These are phyloP conservation scores for Acorus calamus DNA, from an alignment of 106 monocot species.

Conservation along the genomic window DNA sequence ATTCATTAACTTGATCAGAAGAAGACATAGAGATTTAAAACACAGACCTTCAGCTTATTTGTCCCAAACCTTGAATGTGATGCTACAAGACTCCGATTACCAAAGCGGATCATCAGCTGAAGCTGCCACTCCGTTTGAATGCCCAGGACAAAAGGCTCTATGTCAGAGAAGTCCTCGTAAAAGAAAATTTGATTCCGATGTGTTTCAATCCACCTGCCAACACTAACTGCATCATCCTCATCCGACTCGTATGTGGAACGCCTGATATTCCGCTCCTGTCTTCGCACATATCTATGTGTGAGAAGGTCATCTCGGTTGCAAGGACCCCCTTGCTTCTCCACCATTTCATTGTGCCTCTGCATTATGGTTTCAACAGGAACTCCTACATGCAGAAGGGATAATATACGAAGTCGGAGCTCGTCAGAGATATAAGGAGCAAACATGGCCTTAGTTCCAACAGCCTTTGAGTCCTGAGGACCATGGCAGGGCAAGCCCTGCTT, in stretches of 20 bases:
- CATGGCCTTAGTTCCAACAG: constrained; percentile 80
- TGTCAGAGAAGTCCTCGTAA: constrained; percentile 78
- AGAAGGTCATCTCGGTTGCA: constrained; percentile 92
- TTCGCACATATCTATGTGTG: constrained; percentile 79
- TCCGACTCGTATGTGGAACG: constrained; percentile 76
- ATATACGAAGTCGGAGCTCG: constrained; percentile 73
- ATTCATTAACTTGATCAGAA: constrained; percentile 1
- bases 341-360: constrained; percentile 79
- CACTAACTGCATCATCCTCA: constrained; percentile 57
- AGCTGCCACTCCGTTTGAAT: constrained; percentile 97
- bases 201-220: constrained; percentile 61
- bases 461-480: constrained; percentile 67
- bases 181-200: constrained; percentile 62
- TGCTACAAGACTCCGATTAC: constrained; percentile 62
- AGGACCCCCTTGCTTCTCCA: constrained; percentile 86
- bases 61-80: constrained; percentile 83
- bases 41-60: constrained; percentile 74
- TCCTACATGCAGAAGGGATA: constrained; percentile 77
- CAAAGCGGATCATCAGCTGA: constrained; percentile 84
- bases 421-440: constrained; percentile 91
- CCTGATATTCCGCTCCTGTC: constrained; percentile 92
- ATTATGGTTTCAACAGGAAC: constrained; percentile 98
- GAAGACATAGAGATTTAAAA: background rate
- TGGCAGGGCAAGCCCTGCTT: constrained; percentile 87
- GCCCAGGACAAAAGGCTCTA: constrained; percentile 79